Base-by-base conservation (phyloP, 1,284 basidiomycete genomes). In the Sporisorium sorghi region DNA sequence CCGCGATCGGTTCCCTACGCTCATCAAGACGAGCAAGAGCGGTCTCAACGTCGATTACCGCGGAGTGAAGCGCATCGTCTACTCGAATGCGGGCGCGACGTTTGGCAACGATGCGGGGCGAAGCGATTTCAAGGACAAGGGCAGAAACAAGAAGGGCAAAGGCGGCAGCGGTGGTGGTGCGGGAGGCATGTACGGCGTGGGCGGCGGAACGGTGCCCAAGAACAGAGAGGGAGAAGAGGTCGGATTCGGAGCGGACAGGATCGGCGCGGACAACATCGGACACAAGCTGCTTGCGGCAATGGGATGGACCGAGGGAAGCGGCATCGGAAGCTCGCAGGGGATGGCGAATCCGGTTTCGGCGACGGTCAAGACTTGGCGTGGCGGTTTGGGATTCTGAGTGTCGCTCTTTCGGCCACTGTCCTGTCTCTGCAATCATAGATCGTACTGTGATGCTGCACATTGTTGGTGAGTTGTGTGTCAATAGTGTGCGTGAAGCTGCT, bases 201-300 rank as follows among this genome's bases (percentile, higher is more conserved):
- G 73, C 5, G 70, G 75, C 0, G 72, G 58, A 14, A 54, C 71
- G 0, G 76, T 74, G 32, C 77, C 78, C 3, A 61, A 59, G 44
- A 83, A 84, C 59, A 71, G 67, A 17, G 82, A 84, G 11, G 83
- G 83, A 17, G 70, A 79, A 28, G 67, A 77, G 37, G 83, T 84
- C 19, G 83, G 83, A 23, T 78, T 75, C 24, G 78, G 78, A 15
- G 83, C 83, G 9, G 77, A 80, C 30, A 78, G 59, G 58, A 83
- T 84, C 44, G 77, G 79, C 19, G 75, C 77, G 21, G 82, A 82
- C 33, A 84, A 84, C 48, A 76, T 84, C 19, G 83, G 83, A 6
- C 83, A 84, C 50, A 68, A 67, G 54, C 64, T 84, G 39, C 74
- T 84, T 33, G 68, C 73, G 6, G 78, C 77, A 21, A 84, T 84